phyloP scores from a whole-genome alignment of 2,329 filamentous ascomycete genomes.

The Salinomyces thailandicus region DNA sequence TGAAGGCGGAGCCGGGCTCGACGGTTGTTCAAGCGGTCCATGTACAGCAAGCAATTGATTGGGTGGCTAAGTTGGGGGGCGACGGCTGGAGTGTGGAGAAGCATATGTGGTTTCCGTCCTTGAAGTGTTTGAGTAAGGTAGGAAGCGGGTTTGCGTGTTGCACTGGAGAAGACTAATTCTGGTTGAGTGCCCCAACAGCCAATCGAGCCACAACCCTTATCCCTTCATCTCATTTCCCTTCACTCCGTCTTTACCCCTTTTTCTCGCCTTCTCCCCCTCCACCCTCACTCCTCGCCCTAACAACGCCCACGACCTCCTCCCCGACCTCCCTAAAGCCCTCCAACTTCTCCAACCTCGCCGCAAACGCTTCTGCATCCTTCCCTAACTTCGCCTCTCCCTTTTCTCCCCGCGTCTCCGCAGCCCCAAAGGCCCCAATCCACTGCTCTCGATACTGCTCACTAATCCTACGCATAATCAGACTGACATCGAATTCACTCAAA shows the following conservation, averaged over 20 bases:
- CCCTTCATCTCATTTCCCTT: not conserved
- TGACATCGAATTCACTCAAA: constrained; percentile 63
- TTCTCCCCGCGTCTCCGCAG: constrained; percentile 51
- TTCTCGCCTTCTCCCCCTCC: not conserved
- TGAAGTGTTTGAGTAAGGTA: too few species aligned
- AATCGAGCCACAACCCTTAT: not conserved
- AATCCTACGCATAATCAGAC: constrained; percentile 76
- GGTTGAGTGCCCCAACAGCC: too few species aligned
- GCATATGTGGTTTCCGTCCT: too few species aligned
- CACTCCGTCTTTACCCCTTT: not conserved
- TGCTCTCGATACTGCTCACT: constrained; percentile 74
- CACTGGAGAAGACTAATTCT: too few species aligned
- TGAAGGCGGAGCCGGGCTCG: too few species aligned
- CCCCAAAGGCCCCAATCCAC: constrained; percentile 60
- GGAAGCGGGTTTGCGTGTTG: too few species aligned
- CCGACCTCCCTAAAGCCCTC: constrained; percentile 69
- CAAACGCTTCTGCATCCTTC: constrained; percentile 64
- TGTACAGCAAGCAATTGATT: too few species aligned
- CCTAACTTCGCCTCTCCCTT: constrained; percentile 68
- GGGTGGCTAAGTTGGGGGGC: too few species aligned
- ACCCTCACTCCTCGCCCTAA: constrained; percentile 41
- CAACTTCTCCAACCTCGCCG: constrained; percentile 60
- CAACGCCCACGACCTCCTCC: constrained; percentile 17
- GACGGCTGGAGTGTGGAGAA: too few species aligned
- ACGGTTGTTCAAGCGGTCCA: too few species aligned